phyloP scores from a whole-genome alignment of 2,329 filamentous ascomycete species.

The Pseudocercospora cruenta region DNA sequence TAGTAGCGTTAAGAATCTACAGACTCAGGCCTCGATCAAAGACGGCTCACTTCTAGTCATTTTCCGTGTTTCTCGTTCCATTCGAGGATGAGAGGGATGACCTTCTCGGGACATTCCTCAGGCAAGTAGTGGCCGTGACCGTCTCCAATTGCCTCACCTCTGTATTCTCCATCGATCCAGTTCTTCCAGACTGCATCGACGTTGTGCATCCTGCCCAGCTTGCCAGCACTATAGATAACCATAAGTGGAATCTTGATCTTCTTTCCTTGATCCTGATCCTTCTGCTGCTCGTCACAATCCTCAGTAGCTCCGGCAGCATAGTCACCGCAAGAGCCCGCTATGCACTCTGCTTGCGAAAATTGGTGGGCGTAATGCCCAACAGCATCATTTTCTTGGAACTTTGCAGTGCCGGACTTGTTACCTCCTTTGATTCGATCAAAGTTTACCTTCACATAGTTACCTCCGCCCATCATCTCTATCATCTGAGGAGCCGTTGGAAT shows the following conservation, averaged over 20 bases:
- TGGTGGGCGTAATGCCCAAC: conserved; percentile 49
- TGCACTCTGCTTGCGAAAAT: conserved; percentile 48
- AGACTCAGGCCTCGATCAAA: neutral
- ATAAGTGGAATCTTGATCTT: conserved; percentile 49
- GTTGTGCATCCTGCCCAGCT: conserved; percentile 49
- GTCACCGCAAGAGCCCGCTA: conserved; percentile 52
- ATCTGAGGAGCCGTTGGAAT: conserved; percentile 50
- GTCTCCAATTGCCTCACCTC: conserved; percentile 39
- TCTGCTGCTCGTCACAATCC: conserved; percentile 49
- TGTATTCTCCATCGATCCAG: conserved; percentile 47
- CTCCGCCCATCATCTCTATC: conserved; percentile 49
- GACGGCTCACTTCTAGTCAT: neutral
- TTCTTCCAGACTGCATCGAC: conserved; percentile 49
- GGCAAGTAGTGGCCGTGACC: conserved; percentile 52
- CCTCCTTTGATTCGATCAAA: conserved; percentile 38
- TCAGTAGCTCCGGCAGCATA: conserved; percentile 50
- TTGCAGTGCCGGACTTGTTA: conserved; percentile 37
- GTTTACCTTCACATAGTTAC: conserved; percentile 41
- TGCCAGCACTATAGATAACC: conserved; percentile 49
- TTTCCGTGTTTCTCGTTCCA: conserved; percentile 29
- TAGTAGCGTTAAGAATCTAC: neutral
- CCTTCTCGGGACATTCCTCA: conserved; percentile 48
- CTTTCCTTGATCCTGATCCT: conserved; percentile 50
- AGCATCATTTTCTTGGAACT: conserved; percentile 42
- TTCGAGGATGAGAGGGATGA: conserved; percentile 35